These are phyloP conservation scores for Phytopythium vexans DNA, from an alignment of 352 stramenopile genomes.

Conservation along the genomic window DNA sequence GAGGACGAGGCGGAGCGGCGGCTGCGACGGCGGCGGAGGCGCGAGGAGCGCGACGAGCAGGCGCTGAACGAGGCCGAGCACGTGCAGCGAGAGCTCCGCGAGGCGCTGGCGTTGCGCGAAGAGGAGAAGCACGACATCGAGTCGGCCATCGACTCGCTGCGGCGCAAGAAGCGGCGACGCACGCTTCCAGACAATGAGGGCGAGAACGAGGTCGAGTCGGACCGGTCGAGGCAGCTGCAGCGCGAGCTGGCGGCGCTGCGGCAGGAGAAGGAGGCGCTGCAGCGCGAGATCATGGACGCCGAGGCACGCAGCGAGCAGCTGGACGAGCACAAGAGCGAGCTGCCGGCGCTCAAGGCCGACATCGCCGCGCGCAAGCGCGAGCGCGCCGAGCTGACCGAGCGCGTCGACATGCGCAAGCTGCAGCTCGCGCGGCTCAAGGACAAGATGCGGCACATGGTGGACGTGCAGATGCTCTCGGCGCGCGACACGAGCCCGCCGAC, in stretches of 20 bases:
- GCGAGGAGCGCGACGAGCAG: neutral
- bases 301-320: slow-evolving; percentile 36
- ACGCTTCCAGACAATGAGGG: slow-evolving; percentile 5
- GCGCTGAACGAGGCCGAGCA: slow-evolving; percentile 10
- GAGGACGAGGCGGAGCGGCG: slow-evolving; percentile 3
- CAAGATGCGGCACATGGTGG: slow-evolving; percentile 69
- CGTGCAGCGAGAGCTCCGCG: slow-evolving; percentile 26
- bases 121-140: slow-evolving; percentile 66
- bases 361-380: slow-evolving; percentile 23
- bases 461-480: slow-evolving; percentile 51
- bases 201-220: slow-evolving; percentile 14
- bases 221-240: slow-evolving; percentile 12
- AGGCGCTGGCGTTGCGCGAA: slow-evolving; percentile 41
- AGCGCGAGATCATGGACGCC: slow-evolving; percentile 41
- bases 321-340: slow-evolving; percentile 31
- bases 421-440: slow-evolving; percentile 41
- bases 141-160: slow-evolving; percentile 45
- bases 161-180: slow-evolving; percentile 32
- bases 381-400: slow-evolving; percentile 15
- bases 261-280: slow-evolving; percentile 38
- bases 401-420: slow-evolving; percentile 38
- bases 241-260: slow-evolving; percentile 36
- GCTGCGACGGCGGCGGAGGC: too few species aligned
- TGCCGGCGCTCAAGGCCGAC: slow-evolving; percentile 33
- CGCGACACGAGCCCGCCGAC: slow-evolving; percentile 39